Evolutionary conservation across 805 yeast species (phyloP).

Genomic region (Metschnikowia kofuensis): DNA sequence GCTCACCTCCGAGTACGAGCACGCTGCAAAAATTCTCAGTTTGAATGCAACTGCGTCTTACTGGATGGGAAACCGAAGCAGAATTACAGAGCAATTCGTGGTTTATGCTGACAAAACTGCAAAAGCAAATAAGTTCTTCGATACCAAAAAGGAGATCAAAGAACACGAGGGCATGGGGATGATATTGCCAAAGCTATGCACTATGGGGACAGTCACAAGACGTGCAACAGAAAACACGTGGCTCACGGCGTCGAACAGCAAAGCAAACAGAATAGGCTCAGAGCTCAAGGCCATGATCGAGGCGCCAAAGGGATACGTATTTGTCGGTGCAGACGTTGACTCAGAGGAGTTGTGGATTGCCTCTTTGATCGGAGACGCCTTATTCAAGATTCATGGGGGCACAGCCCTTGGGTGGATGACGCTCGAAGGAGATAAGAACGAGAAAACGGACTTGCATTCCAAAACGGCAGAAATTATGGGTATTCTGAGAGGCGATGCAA

Average conservation of each 20-base stretch:
- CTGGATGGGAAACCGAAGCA: conserved; percentile 88
- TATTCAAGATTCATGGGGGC: conserved; percentile 87
- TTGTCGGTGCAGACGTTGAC: conserved; percentile 99
- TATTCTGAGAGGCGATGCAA: conserved; percentile 87
- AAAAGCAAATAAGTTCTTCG: conserved; percentile 24
- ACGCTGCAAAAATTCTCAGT: conserved; percentile 76
- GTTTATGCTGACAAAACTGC: conserved; percentile 44
- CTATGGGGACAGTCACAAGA: conserved; percentile 97
- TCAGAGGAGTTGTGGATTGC: conserved; percentile 99
- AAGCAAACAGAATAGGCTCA: conserved; percentile 80
- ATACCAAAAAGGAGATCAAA: conserved; percentile 21
- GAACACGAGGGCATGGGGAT: conserved; percentile 50
- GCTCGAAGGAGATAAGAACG: conserved; percentile 86
- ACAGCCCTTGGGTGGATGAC: conserved; percentile 99
- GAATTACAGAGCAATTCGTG: conserved; percentile 83
- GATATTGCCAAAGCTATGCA: conserved; percentile 76
- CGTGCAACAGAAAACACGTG: conserved; percentile 97
- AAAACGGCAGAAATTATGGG: conserved; percentile 89
- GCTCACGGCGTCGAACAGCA: conserved; percentile 96
- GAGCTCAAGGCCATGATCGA: conserved; percentile 82
- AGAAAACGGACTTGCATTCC: conserved; percentile 93
- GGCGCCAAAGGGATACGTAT: conserved; percentile 86
- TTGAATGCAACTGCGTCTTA: conserved; percentile 80
- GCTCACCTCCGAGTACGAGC: conserved; percentile 64
- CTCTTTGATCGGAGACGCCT: conserved; percentile 87